phyloP scores from a whole-genome alignment of 2,329 filamentous ascomycete genomes.

The Tolypocladium paradoxum region DNA sequence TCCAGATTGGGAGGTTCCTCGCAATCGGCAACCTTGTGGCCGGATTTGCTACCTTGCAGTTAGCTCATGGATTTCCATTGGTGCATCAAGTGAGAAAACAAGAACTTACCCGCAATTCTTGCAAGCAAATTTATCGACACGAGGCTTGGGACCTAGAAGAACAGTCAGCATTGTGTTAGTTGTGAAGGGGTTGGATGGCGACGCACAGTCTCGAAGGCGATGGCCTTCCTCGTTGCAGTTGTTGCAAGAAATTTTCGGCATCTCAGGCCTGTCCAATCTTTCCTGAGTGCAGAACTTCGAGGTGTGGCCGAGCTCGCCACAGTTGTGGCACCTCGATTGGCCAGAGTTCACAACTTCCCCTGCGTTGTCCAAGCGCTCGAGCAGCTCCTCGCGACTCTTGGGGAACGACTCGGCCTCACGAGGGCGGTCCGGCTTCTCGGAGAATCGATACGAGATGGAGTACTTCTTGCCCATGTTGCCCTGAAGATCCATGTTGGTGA shows the following conservation, averaged over 20 bases:
- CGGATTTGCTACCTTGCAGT: slow-evolving; percentile 28
- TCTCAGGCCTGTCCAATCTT: slow-evolving; percentile 33
- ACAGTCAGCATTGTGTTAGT: slow-evolving; percentile 2
- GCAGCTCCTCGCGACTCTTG: slow-evolving; percentile 44
- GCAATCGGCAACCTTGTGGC: slow-evolving; percentile 40
- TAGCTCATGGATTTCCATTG: not conserved
- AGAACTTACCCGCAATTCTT: slow-evolving; percentile 50
- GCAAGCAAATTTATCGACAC: slow-evolving; percentile 55
- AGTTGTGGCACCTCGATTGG: slow-evolving; percentile 52
- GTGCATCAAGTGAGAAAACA: not conserved
- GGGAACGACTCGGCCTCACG: slow-evolving; percentile 53
- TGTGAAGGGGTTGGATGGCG: not conserved
- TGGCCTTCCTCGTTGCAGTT: slow-evolving; percentile 57
- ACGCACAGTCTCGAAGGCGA: slow-evolving; percentile 57
- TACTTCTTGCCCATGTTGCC: slow-evolving; percentile 57
- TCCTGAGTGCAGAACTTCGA: slow-evolving; percentile 51
- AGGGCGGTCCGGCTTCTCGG: slow-evolving; percentile 43
- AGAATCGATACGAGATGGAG: slow-evolving; percentile 51
- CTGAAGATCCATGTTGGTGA: slow-evolving; percentile 64
- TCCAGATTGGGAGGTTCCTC: slow-evolving; percentile 50
- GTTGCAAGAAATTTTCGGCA: slow-evolving; percentile 44
- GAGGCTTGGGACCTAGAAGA: slow-evolving; percentile 41
- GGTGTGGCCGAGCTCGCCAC: slow-evolving; percentile 52
- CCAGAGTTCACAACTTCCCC: slow-evolving; percentile 52
- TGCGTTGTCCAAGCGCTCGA: slow-evolving; percentile 52